Conservation (phyloP, 768 basidiomycete species). For the Pisolithus marmoratus region DNA sequence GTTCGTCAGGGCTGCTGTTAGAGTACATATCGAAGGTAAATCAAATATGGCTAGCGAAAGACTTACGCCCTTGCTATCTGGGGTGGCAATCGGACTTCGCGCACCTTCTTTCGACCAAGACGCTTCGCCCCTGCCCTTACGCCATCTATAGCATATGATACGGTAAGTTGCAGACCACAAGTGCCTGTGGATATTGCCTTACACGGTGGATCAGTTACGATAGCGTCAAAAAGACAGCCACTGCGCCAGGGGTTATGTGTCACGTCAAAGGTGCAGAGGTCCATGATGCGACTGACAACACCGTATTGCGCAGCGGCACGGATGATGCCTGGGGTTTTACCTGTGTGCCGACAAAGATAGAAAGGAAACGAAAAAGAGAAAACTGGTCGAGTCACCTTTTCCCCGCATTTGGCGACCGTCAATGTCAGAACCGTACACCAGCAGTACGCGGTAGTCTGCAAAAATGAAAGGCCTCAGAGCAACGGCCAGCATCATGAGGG, state of each 20-base stretch:
- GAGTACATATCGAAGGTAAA: neutral
- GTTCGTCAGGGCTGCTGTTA: constrained; percentile 40
- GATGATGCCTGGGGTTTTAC: constrained; percentile 59
- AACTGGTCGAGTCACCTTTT: constrained; percentile 48
- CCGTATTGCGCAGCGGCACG: constrained; percentile 85
- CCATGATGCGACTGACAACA: constrained; percentile 63
- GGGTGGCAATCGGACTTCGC: constrained; percentile 21
- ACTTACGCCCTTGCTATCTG: constrained; percentile 42
- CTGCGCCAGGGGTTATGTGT: constrained; percentile 85
- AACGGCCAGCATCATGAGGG: neutral
- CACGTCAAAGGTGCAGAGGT: constrained; percentile 90
- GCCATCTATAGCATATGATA: constrained; percentile 54
- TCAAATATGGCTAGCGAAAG: neutral
- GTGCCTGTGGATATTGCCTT: neutral
- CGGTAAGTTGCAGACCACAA: constrained; percentile 1
- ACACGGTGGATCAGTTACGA: constrained; percentile 95
- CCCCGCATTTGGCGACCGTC: constrained; percentile 97
- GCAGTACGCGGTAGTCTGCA: constrained; percentile 73
- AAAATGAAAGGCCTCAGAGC: neutral
- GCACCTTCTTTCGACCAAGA: constrained; percentile 59
- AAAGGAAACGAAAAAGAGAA: neutral
- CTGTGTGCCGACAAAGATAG: constrained; percentile 13
- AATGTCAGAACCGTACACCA: constrained; percentile 89
- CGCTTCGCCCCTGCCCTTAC: constrained; percentile 86
- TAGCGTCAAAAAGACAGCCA: constrained; percentile 89